Conservation (phyloP, 2,329 filamentous ascomycete species). For the Neurospora crassa region DNA sequence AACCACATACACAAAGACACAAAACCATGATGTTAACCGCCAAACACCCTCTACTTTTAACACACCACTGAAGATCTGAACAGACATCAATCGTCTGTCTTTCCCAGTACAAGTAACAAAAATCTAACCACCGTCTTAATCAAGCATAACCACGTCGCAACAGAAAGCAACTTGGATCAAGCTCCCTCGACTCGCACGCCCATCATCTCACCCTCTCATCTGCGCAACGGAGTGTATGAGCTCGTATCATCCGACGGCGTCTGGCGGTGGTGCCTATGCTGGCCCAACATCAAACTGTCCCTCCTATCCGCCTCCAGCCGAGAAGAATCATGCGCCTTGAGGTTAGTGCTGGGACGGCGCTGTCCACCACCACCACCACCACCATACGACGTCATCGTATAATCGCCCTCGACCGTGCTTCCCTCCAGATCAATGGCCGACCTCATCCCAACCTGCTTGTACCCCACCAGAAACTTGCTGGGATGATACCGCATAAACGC, state of each 20-base stretch:
- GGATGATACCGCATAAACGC: constrained; percentile 15
- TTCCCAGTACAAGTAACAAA: not conserved
- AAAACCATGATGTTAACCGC: not conserved
- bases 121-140: not conserved
- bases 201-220: not conserved
- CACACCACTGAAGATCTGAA: not conserved
- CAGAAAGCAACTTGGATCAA: not conserved
- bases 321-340: not conserved
- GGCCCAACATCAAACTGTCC: not conserved
- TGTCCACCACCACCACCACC: not conserved
- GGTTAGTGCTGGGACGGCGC: not conserved
- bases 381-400: not conserved
- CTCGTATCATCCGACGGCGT: not conserved
- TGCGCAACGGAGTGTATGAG: not conserved
- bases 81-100: not conserved
- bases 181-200: not conserved
- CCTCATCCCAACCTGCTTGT: constrained; percentile 7
- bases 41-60: not conserved
- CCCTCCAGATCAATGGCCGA: not conserved
- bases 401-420: not conserved
- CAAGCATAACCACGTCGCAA: accelerated
- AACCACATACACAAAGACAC: not conserved
- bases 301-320: not conserved
- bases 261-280: not conserved
- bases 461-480: constrained; percentile 8